phyloP scores from a whole-genome alignment of 352 stramenopile genomes.

The Globisporangium takayamanum region DNA sequence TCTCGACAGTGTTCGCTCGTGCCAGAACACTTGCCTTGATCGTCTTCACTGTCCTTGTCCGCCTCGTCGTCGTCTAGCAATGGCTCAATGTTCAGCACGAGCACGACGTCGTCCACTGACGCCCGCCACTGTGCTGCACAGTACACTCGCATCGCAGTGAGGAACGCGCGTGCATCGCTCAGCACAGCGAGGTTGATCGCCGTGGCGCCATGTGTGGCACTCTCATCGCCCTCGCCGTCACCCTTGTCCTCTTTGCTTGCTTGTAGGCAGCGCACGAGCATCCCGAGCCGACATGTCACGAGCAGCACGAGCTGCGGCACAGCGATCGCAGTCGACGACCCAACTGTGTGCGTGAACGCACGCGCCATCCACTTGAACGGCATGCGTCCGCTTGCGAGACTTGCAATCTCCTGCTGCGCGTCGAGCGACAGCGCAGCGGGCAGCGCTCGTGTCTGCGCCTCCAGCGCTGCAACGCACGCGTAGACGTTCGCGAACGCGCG shows the following conservation, averaged over 20 bases:
- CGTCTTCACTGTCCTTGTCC: neutral
- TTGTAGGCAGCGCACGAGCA: slow-evolving; percentile 5
- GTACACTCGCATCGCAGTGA: slow-evolving; percentile 4
- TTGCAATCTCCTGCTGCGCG: slow-evolving; percentile 11
- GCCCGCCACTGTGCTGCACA: slow-evolving; percentile 5
- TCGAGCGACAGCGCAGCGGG: neutral
- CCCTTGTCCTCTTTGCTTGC: neutral
- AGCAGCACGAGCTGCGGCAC: slow-evolving; percentile 10
- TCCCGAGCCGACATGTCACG: slow-evolving; percentile 7
- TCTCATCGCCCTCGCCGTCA: neutral
- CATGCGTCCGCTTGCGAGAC: slow-evolving; percentile 8
- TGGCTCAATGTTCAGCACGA: slow-evolving; percentile 11
- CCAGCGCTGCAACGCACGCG: slow-evolving; percentile 5
- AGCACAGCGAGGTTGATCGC: slow-evolving; percentile 12
- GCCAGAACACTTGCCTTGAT: neutral
- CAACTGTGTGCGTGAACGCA: slow-evolving; percentile 9
- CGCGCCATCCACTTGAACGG: slow-evolving; percentile 14
- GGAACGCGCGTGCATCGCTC: slow-evolving; percentile 11
- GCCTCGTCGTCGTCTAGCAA: neutral
- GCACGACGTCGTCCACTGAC: slow-evolving; percentile 1
- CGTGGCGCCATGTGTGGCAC: neutral
- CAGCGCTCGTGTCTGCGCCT: neutral
- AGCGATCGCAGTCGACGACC: slow-evolving; percentile 7
- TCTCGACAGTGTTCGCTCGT: neutral
- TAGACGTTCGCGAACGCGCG: slow-evolving; percentile 3